Percentiles rank a stretch among this genome's conserved stretches.
These are phyloP conservation scores for Diplodia seriata DNA, from an alignment of 2,329 filamentous ascomycete species.

Conservation along the genomic window DNA sequence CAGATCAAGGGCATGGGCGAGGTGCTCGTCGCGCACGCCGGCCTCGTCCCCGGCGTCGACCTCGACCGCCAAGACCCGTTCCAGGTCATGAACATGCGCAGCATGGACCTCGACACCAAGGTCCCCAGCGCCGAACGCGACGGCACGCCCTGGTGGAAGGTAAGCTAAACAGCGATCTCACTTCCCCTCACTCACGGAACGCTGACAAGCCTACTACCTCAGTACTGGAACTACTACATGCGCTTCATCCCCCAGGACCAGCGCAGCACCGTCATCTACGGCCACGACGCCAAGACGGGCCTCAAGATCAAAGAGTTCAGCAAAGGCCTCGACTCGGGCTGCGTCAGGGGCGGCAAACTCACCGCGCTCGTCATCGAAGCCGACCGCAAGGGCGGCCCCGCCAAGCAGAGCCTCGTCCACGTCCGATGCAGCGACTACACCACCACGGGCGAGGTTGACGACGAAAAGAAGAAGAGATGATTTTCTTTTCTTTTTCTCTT, in stretches of 20 bases:
- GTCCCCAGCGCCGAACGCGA: conserved; percentile 59
- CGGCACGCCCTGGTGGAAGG: conserved; percentile 72
- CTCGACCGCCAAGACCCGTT: conserved; percentile 76
- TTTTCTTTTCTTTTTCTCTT: too few relatives aligned
- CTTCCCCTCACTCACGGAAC: too few relatives aligned
- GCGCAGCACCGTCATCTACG: conserved; percentile 78
- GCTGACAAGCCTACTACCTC: not conserved
- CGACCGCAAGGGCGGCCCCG: conserved; percentile 34
- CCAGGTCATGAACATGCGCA: conserved; percentile 92
- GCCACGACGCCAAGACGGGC: conserved; percentile 80
- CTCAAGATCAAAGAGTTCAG: conserved; percentile 73
- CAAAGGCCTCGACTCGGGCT: conserved; percentile 85
- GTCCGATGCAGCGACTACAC: conserved; percentile 52
- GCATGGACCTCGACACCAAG: conserved; percentile 69
- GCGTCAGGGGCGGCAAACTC: conserved; percentile 75
- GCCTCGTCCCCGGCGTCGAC: conserved; percentile 76
- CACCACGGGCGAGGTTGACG: not conserved
- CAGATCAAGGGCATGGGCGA: conserved; percentile 65
- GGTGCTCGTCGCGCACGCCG: conserved; percentile 82
- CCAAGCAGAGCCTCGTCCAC: conserved; percentile 39
- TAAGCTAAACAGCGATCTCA: conserved; percentile 36
- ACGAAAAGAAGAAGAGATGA: conserved; percentile 14
- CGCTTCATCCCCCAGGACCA: conserved; percentile 42
- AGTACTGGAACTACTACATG: conserved; percentile 58
- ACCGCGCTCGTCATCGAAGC: conserved; percentile 78